These are phyloP conservation scores for Cenococcum geophilum DNA, from an alignment of 495 filamentous ascomycete genomes.

Conservation along the genomic window DNA sequence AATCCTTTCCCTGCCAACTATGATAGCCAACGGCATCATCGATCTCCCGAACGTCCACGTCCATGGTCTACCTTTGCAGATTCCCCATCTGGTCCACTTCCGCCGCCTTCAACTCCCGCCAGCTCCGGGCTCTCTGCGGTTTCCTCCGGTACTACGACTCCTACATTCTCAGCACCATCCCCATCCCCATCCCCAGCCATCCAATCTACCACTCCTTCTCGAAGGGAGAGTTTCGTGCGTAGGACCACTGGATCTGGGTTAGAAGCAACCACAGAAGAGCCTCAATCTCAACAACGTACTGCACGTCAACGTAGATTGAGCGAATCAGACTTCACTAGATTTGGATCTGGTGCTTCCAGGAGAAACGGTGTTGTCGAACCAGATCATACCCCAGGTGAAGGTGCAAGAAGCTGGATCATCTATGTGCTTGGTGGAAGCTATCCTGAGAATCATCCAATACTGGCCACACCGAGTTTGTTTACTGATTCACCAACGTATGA, in stretches of 20 bases:
- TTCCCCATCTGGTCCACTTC: conserved; percentile 55
- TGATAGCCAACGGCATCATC: conserved; percentile 47
- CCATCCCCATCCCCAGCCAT: conserved; percentile 28
- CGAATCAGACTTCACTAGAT: conserved; percentile 57
- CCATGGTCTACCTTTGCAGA: conserved; percentile 45
- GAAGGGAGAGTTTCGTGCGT: conserved; percentile 30
- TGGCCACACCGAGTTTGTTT: conserved; percentile 69
- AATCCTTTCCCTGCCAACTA: conserved; percentile 41
- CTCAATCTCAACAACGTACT: conserved; percentile 27
- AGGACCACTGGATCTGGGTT: conserved; percentile 25
- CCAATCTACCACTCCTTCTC: conserved; percentile 28
- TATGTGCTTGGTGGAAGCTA: conserved; percentile 73
- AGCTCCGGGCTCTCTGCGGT: conserved; percentile 54
- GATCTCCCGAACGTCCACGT: conserved; percentile 37
- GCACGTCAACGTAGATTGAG: conserved; percentile 53
- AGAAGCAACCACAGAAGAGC: conserved; percentile 34
- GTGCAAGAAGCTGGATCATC: conserved; percentile 64
- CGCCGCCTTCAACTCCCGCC: conserved; percentile 65
- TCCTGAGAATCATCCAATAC: conserved; percentile 68
- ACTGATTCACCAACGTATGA: conserved; percentile 76
- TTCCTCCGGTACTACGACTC: conserved; percentile 53
- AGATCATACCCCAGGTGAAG: conserved; percentile 46
- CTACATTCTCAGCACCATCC: conserved; percentile 44
- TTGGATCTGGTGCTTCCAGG: conserved; percentile 57
- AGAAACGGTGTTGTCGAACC: conserved; percentile 64